A percentile compares a stretch with the other conserved stretches of the same genome.
phyloP scores from a whole-genome alignment of 768 basidiomycete species.

The Guyanaporus albipodus region DNA sequence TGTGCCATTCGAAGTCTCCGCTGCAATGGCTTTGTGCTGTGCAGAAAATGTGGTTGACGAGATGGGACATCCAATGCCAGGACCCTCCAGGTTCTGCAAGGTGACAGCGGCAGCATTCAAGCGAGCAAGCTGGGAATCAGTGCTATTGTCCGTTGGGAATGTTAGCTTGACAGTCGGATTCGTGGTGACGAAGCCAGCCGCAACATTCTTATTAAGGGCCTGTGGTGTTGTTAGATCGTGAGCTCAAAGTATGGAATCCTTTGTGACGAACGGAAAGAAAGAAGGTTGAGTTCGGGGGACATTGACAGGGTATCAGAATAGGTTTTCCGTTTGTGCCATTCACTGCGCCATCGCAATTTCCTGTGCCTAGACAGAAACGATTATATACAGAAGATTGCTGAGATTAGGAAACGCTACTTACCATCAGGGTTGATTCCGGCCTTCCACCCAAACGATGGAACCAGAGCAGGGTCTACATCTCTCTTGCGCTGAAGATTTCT shows the following conservation, averaged over 20 bases:
- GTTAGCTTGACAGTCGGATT: slow-evolving; percentile 55
- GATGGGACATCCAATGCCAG: slow-evolving; percentile 65
- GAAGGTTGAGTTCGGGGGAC: slow-evolving; percentile 51
- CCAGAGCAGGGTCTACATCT: slow-evolving; percentile 49
- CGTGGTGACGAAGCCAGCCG: slow-evolving; percentile 59
- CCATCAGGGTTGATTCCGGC: slow-evolving; percentile 61
- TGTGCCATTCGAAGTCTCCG: slow-evolving; percentile 5
- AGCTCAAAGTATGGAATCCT: not conserved
- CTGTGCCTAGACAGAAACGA: slow-evolving; percentile 43
- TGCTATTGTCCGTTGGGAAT: slow-evolving; percentile 61
- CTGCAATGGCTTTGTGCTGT: slow-evolving; percentile 26
- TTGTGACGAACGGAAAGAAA: slow-evolving; percentile 45
- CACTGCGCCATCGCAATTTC: slow-evolving; percentile 66
- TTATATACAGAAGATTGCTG: not conserved
- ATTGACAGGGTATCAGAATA: slow-evolving; percentile 60
- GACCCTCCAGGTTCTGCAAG: slow-evolving; percentile 69
- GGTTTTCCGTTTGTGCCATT: slow-evolving; percentile 51
- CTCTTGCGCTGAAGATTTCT: slow-evolving; percentile 27
- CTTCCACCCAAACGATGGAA: slow-evolving; percentile 56
- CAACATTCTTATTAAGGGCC: slow-evolving; percentile 49
- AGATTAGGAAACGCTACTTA: slow-evolving; percentile 26
- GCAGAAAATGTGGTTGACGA: slow-evolving; percentile 59
- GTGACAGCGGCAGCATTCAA: slow-evolving; percentile 59
- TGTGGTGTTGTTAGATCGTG: slow-evolving; percentile 18
- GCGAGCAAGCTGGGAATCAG: slow-evolving; percentile 49